A percentile compares a stretch with the other conserved stretches of the same genome.
These are phyloP conservation scores for Neofusicoccum sp. DNA, from an alignment of 2,329 filamentous ascomycete genomes.

Conservation along the genomic window DNA sequence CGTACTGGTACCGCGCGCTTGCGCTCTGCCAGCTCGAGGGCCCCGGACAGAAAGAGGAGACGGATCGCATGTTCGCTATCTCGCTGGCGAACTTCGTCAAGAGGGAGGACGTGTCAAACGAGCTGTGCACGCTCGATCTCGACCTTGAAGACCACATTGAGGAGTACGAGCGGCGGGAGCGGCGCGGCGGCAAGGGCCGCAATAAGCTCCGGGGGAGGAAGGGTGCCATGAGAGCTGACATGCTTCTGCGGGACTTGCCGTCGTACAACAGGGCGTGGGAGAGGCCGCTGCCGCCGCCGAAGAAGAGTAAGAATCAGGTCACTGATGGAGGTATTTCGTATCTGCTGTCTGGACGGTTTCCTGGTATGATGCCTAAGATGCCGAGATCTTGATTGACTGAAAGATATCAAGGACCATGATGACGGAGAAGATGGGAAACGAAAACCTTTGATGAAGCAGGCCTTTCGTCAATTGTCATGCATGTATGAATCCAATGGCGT, in stretches of 20 bases:
- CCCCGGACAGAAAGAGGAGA: background rate
- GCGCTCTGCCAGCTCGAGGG: background rate
- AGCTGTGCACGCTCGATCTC: background rate
- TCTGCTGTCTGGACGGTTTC: background rate
- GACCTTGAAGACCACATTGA: background rate
- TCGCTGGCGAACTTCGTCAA: background rate
- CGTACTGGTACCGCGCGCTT: conserved; percentile 3
- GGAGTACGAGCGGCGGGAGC: background rate
- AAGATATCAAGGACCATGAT: too few relatives aligned
- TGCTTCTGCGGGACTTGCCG: background rate
- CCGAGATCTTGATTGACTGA: too few relatives aligned
- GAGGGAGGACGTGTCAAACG: background rate
- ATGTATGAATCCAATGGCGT: too few relatives aligned
- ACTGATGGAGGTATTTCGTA: background rate
- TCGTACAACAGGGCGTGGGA: background rate
- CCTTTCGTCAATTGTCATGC: too few relatives aligned
- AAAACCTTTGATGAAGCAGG: too few relatives aligned
- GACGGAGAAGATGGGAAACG: too few relatives aligned
- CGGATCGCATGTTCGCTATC: conserved; percentile 1
- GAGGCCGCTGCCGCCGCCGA: background rate
- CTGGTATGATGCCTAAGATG: too few relatives aligned
- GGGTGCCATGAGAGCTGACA: background rate
- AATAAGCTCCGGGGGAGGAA: background rate
- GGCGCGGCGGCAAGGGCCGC: background rate
- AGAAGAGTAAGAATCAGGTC: background rate